Base-by-base conservation (phyloP, 805 yeast genomes). In the Kodamaea kaohsiungensis region DNA sequence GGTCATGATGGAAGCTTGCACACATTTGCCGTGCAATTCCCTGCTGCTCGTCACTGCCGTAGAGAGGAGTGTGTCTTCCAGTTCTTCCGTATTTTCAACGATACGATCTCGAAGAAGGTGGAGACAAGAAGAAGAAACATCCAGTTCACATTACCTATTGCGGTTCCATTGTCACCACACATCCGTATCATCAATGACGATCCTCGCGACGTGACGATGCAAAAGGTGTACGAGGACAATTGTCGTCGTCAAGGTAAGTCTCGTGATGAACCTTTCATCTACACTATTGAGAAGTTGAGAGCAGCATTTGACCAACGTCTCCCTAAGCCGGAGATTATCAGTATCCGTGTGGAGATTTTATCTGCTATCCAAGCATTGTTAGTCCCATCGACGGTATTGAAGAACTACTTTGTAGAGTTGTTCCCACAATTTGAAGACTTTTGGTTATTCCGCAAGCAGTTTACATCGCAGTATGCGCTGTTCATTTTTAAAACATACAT, bases 11-110 rank as follows among this genome's bases (percentile, higher is more conserved):
- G 98, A 59, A 84, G 90, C 58, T 69, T 88, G 51, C 97, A 93
- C 71, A 84, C 93, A 47, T 96, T 95, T 77, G 96, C 97, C 0
- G 96, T 95, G 17, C 99, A 95, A 74, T 91, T 89, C 69, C 99
- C 99, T 6, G 96, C 98, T 13, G 97, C 97, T 10, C 85, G 99
- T 61, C 97, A 93, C 64, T 90, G 97, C 62, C 87, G 99, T 66
- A 85, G 99, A 52, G 99, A 95, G 67, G 99, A 95, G 66, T 82
- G 97, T 52, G 86, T 95, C 54, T 88, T 91, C 78, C 99, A 95
- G 68, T 72, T 95, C 59, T 92, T 91, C 78, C 82, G 97, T 59
- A 84, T 95, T 47, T 85, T 96, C 73, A 92, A 91, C 67, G 90
- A 89, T 58, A 85, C 89, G 1, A 73, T 96, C 52, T 76, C 86